phyloP scores from a whole-genome alignment of 2,329 filamentous ascomycete species.

The Paecilomyces formosus region DNA sequence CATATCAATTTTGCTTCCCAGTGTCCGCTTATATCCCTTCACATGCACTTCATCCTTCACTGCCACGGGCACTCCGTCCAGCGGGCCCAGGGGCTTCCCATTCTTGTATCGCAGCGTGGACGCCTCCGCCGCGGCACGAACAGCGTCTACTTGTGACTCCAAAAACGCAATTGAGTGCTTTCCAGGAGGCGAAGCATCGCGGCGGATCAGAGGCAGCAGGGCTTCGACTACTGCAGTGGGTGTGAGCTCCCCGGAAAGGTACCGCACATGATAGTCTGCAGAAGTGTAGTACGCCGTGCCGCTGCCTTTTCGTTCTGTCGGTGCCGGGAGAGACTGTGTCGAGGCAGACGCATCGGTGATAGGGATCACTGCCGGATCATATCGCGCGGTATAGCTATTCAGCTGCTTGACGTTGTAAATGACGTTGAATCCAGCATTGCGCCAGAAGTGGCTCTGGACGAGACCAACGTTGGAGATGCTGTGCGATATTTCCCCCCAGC shows the following conservation, averaged over 20 bases:
- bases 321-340: conserved; percentile 9
- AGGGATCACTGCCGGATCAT: conserved; percentile 52
- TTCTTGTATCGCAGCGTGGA: conserved; percentile 66
- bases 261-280: conserved; percentile 70
- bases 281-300: conserved; percentile 56
- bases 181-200: conserved; percentile 46
- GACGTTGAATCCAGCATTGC: conserved; percentile 58
- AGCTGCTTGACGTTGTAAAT: conserved; percentile 51
- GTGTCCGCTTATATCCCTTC: conserved; percentile 60
- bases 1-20: conserved; percentile 57
- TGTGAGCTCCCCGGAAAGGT: conserved; percentile 61
- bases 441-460: conserved; percentile 61
- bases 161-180: conserved; percentile 67
- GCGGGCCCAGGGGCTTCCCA: conserved; percentile 57
- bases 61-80: conserved; percentile 77
- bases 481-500: not conserved
- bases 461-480: conserved; percentile 54
- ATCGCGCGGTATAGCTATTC: conserved; percentile 46
- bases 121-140: conserved; percentile 60
- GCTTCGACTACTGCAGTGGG: conserved; percentile 64
- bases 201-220: conserved; percentile 62
- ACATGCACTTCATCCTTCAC: conserved; percentile 76
- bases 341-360: conserved; percentile 11
- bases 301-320: conserved; percentile 26
- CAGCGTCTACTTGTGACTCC: conserved; percentile 55